Evolutionary conservation across 495 filamentous ascomycete species (phyloP).

Genomic region (Penicillium crystallinum): DNA sequence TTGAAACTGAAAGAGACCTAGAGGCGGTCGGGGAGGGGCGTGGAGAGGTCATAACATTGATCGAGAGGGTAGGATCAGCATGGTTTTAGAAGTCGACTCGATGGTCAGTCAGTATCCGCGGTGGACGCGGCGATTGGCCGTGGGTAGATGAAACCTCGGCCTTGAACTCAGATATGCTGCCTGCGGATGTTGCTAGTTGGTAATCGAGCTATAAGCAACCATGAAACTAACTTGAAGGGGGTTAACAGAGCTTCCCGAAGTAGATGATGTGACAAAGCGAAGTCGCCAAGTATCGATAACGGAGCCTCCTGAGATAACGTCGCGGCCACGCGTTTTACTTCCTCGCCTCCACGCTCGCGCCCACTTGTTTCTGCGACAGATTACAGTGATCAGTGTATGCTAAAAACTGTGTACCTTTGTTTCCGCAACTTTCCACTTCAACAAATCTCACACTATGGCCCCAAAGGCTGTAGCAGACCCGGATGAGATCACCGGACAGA

Average conservation of each 20-base stretch:
- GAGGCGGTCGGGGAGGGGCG: slow-evolving; percentile 54
- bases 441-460: slow-evolving; percentile 54
- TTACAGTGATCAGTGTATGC: not conserved
- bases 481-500: slow-evolving; percentile 79
- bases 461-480: slow-evolving; percentile 80
- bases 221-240: not conserved
- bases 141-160: not conserved
- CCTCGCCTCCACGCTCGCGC: slow-evolving; percentile 11
- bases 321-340: slow-evolving; percentile 25
- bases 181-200: not conserved
- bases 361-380: not conserved
- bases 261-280: slow-evolving; percentile 16
- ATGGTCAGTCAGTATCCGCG: slow-evolving; percentile 15
- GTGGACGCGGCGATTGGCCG: slow-evolving; percentile 6
- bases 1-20: slow-evolving; percentile 51
- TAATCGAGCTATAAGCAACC: not conserved
- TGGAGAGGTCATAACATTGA: slow-evolving; percentile 59
- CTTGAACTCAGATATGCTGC: not conserved
- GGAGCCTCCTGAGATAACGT: slow-evolving; percentile 29
- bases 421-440: not conserved
- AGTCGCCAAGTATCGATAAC: slow-evolving; percentile 30
- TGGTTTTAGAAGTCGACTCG: slow-evolving; percentile 23
- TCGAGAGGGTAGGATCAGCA: slow-evolving; percentile 27
- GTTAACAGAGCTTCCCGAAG: slow-evolving; percentile 7
- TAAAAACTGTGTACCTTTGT: not conserved